Evolutionary conservation across 2,329 filamentous ascomycete genomes (phyloP).

Genomic region (Microsporum audouinii): DNA sequence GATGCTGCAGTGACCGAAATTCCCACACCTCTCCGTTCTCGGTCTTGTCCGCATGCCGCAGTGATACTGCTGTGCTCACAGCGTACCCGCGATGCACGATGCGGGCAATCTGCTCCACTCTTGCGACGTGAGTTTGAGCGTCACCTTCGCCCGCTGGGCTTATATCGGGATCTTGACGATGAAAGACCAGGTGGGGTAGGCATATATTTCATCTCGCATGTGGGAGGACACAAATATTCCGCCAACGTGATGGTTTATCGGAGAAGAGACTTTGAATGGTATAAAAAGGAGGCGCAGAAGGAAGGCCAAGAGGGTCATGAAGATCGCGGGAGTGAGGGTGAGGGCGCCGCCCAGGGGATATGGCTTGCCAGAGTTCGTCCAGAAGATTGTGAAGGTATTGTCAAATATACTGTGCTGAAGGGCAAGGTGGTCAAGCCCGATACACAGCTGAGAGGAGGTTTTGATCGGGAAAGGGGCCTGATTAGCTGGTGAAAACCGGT

Average conservation of each 20-base stretch:
- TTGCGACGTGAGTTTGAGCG: constrained; percentile 81
- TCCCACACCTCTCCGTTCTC: constrained; percentile 41
- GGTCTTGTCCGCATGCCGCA: constrained; percentile 67
- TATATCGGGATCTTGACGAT: constrained; percentile 81
- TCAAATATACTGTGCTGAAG: constrained; percentile 78
- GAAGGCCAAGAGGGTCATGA: constrained; percentile 24
- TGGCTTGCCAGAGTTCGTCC: constrained; percentile 79
- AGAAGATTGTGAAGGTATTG: constrained; percentile 85
- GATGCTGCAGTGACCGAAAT: neutral
- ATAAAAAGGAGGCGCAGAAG: constrained; percentile 16
- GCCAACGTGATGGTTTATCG: constrained; percentile 93
- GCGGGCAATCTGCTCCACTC: constrained; percentile 84
- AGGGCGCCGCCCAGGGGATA: constrained; percentile 73
- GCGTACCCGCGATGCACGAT: constrained; percentile 84
- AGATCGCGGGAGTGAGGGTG: constrained; percentile 8
- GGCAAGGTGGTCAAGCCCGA: constrained; percentile 90
- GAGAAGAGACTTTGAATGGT: constrained; percentile 37
- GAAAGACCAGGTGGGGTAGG: constrained; percentile 82
- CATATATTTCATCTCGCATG: constrained; percentile 92
- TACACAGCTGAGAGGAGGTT: constrained; percentile 74
- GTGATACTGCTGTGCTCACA: constrained; percentile 92
- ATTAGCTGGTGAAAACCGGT: constrained; percentile 62
- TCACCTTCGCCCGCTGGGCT: constrained; percentile 69
- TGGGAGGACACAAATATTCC: constrained; percentile 91
- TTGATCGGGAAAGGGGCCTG: constrained; percentile 68